Base-by-base conservation (phyloP, 495 filamentous ascomycete genomes). In the Aspergillus homomorphus region DNA sequence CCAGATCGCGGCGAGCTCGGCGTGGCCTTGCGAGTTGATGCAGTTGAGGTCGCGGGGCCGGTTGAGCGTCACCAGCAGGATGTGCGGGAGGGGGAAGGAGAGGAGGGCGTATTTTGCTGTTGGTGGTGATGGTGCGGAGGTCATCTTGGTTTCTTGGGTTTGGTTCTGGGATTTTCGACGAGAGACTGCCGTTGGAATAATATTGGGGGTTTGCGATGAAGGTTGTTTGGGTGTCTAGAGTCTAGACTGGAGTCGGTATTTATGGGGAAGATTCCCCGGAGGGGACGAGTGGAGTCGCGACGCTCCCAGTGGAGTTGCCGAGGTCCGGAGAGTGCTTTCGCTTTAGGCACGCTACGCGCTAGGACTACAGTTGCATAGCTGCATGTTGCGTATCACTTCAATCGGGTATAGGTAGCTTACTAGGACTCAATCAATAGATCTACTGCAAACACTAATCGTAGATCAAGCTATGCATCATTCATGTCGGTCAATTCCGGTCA, bases 1-100 rank as follows among this genome's bases (percentile, higher is more conserved):
- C 73, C 80, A 83, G 2, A 85, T 62, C 0, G 69, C 67, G 45
- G 83, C 72, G 26, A 82, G 73, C 50, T 86, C 83, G 22, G 63
- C 64, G 66, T 86, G 76, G 41, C 78, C 80, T 21, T 72, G 69
- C n/a, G 63, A 58, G 62, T 80, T 61, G 79, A 82, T 74, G 73
- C 77, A 65, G 74, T 82, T 72, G 69, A 84, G 72, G 55, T 72
- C 66, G 24, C 67, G 62, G 15, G 78, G 78, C 16, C 80, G 71
- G 58, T 73, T 71, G 48, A 82, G 76, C 0, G 78, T 82, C 30
- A 80, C 72, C 28, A 80, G 71, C 62, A 81, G 69, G 69, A 77
- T 66, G 59, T 76, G 71, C n/a, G 77, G 75, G 57, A 70, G 63
- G 54, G 79, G 80, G 66, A 73, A 79, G 56, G 72, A 63, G 62